These are phyloP conservation scores for Rhododendron simsii DNA, from an alignment of 148 eudicot species.

Conservation along the genomic window DNA sequence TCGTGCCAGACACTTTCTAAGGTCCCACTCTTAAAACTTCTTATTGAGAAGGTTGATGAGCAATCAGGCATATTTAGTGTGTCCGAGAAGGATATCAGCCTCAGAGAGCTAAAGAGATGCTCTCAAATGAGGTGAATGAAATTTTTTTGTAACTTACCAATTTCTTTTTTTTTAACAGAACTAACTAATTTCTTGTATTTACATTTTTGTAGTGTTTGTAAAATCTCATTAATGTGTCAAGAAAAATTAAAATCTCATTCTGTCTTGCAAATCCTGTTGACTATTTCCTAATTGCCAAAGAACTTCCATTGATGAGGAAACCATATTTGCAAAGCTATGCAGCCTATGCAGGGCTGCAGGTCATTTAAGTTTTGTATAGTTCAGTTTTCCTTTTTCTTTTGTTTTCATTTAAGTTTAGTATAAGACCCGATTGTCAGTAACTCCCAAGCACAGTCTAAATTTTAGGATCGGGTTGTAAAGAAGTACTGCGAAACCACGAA, in stretches of 20 bases:
- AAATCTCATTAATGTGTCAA: neutral
- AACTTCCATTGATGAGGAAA: neutral
- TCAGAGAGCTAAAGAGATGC: constrained; percentile 63
- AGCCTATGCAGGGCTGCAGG: neutral
- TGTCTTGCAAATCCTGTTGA: neutral
- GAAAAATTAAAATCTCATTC: neutral
- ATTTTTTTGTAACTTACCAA: neutral
- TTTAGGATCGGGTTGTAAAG: no score
- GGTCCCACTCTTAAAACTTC: constrained; percentile 85
- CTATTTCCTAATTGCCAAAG: neutral
- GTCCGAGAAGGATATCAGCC: constrained; percentile 51
- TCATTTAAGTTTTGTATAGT: no score
- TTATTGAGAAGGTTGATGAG: constrained; percentile 78
- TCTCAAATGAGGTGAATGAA: constrained; percentile 31
- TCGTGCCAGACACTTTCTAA: constrained; percentile 74
- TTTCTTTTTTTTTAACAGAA: neutral
- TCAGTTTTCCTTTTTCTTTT: no score
- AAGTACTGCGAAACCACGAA: no score
- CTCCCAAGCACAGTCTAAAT: no score
- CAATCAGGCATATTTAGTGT: constrained; percentile 55
- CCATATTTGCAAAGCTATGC: neutral
- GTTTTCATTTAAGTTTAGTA: no score
- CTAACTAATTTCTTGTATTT: neutral
- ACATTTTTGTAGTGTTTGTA: neutral
- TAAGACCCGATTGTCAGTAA: no score